Percentiles rank a stretch among this genome's conserved stretches.
phyloP scores from a whole-genome alignment of 164 flowering plant species.

The Berberis thunbergii region DNA sequence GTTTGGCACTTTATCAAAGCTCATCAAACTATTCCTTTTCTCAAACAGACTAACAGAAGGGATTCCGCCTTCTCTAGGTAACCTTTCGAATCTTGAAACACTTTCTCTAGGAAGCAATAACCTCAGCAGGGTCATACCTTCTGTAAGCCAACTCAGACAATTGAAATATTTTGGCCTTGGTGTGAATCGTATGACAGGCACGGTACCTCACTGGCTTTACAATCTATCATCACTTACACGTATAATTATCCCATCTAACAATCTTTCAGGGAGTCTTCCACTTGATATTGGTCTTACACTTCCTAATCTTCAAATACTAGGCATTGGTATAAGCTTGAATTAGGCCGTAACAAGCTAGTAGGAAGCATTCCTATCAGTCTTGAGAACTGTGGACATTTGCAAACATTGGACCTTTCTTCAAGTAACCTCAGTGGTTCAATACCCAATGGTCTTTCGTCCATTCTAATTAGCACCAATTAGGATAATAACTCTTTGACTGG shows the following conservation, averaged over 20 bases:
- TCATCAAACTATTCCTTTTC: neutral
- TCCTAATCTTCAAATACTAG: constrained; percentile 11
- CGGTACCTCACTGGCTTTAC: neutral
- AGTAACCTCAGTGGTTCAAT: neutral
- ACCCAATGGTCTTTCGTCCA: neutral
- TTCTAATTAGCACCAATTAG: constrained; percentile 3
- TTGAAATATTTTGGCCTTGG: neutral
- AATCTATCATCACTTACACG: neutral
- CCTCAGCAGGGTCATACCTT: neutral
- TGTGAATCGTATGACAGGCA: neutral
- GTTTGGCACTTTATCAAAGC: constrained; percentile 3
- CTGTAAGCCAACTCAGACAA: neutral
- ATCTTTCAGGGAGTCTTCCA: constrained; percentile 19
- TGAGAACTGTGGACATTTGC: neutral
- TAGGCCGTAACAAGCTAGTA: constrained; percentile 20
- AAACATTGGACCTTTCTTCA: neutral
- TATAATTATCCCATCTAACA: neutral
- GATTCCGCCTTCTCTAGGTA: constrained; percentile 1
- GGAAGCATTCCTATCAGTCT: neutral
- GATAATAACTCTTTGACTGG: neutral
- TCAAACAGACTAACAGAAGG: neutral
- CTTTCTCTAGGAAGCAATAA: neutral
- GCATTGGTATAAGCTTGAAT: constrained; percentile 17
- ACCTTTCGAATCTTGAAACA: constrained; percentile 1
- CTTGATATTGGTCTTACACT: constrained; percentile 13